Percentiles rank a stretch among this genome's conserved stretches.
phyloP scores from a whole-genome alignment of 1,139 yeast genomes.

The Hansenula anomala region DNA sequence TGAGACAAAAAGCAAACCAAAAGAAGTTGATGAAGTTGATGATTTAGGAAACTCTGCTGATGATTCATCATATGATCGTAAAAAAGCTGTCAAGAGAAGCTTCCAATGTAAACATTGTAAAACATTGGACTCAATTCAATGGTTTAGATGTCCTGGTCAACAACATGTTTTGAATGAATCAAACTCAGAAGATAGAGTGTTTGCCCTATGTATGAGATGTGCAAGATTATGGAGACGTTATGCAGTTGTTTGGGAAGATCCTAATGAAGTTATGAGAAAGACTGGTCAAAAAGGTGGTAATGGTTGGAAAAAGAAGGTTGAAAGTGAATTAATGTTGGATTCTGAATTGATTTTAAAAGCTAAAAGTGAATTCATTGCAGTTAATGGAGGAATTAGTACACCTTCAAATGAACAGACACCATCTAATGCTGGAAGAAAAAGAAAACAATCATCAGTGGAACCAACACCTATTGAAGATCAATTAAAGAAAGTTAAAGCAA shows the following conservation, averaged over 20 bases:
- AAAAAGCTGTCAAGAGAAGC: slow-evolving; percentile 16
- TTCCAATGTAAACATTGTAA: slow-evolving; percentile 51
- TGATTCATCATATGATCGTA: slow-evolving; percentile 35
- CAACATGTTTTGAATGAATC: slow-evolving; percentile 33
- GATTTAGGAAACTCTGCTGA: slow-evolving; percentile 25
- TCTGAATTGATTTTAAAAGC: slow-evolving; percentile 53
- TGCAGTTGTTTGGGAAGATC: slow-evolving; percentile 86
- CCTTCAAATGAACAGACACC: too few relatives aligned
- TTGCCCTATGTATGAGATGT: slow-evolving; percentile 79
- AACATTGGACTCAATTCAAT: slow-evolving; percentile 47
- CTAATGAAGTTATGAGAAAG: slow-evolving; percentile 59
- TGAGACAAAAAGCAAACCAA: slow-evolving; percentile 31
- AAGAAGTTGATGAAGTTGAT: slow-evolving; percentile 35
- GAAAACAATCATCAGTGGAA: slow-evolving; percentile 3
- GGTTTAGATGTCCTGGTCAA: slow-evolving; percentile 70
- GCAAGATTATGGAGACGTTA: slow-evolving; percentile 90
- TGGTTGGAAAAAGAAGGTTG: slow-evolving; percentile 60
- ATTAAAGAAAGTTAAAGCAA: slow-evolving; percentile 1
- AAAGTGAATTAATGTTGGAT: slow-evolving; percentile 69
- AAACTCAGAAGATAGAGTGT: slow-evolving; percentile 26
- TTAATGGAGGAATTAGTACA: not conserved
- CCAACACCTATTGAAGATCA: not conserved
- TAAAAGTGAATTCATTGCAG: slow-evolving; percentile 25
- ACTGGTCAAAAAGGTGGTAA: slow-evolving; percentile 37
- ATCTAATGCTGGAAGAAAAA: not conserved